Evolutionary conservation across 2,329 filamentous ascomycete species (phyloP), one percentile per base, ranked within the genome.

Genomic region (Blastomyces gilchristii): DNA sequence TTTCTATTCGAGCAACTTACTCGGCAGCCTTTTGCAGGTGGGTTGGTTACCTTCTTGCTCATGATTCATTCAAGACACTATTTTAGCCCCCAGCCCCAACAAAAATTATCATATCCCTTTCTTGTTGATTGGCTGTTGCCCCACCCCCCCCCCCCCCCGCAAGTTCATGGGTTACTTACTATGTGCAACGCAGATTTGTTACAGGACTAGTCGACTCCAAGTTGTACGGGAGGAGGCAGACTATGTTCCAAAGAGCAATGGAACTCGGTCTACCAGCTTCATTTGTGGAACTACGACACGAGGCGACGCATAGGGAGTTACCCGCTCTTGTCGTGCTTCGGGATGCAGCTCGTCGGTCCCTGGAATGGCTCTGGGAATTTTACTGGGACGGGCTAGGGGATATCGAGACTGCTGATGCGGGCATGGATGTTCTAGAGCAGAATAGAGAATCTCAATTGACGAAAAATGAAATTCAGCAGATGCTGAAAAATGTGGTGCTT

Each of bases 221-320:
- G 59, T 70, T 78, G 12, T 70, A 73, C 61, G 75, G 75, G 18
- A 72, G 70, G 58, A 75, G 75, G 31, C 74, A 71, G 62, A 78
- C 76, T 59, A 79, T 79, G 77, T 79, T 78, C 65, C 74, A 77
- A 60, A 72, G 75, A 25, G 77, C 77, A 4, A 67, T 73, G 61
- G 72, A 76, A 50, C 67, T 79, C 3, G 76, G 76, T 0, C 67
- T 79, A 2, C 77, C 77, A 0, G 85, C 87, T 0, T 87, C 88
- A 0, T 95, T 96, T 74, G 91, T 97, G 62, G 91, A 96, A 78
- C 80, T 95, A 64, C 85, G 92, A 56, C 92, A 97, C 74, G 89
- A 95, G 76, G 90, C 89, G 53, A 95, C 91, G 50, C 92, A 97
- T 74, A 90, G 95, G 74, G 89, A 91, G 72, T 79, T 96, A 63